Evolutionary conservation across 2,329 filamentous ascomycete species (phyloP).

Genomic region (Xylaria sp.): DNA sequence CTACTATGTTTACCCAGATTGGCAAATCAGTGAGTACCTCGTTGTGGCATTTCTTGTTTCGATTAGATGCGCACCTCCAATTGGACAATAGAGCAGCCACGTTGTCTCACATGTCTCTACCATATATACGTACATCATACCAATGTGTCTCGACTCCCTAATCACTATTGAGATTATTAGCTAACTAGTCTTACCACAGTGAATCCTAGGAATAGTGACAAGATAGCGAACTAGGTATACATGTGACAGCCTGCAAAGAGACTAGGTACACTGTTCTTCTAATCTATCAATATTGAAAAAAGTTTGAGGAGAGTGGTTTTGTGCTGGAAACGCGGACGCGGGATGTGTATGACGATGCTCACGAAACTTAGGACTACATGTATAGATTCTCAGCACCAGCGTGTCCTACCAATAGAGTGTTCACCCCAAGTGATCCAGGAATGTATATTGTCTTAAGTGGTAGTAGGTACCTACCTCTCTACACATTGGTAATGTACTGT

Average conservation of each 20-base stretch:
- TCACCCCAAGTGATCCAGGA: no score
- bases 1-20: constrained; percentile 60
- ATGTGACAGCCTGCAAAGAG: background rate
- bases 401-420: background rate
- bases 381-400: background rate
- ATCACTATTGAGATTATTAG: background rate
- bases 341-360: background rate
- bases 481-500: no score
- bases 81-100: background rate
- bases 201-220: constrained; percentile 34
- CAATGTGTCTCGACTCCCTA: background rate
- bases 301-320: background rate
- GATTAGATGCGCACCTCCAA: background rate
- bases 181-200: constrained; percentile 31
- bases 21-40: constrained; percentile 50
- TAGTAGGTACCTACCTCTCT: background rate
- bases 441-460: no score
- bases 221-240: background rate
- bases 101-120: background rate
- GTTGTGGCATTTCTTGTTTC: background rate
- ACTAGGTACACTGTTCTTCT: background rate
- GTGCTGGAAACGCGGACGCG: background rate
- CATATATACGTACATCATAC: background rate
- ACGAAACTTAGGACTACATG: constrained; percentile 4
- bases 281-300: background rate